phyloP scores from a whole-genome alignment of 2,329 filamentous ascomycete genomes.

The Cladosporium oxysporum region DNA sequence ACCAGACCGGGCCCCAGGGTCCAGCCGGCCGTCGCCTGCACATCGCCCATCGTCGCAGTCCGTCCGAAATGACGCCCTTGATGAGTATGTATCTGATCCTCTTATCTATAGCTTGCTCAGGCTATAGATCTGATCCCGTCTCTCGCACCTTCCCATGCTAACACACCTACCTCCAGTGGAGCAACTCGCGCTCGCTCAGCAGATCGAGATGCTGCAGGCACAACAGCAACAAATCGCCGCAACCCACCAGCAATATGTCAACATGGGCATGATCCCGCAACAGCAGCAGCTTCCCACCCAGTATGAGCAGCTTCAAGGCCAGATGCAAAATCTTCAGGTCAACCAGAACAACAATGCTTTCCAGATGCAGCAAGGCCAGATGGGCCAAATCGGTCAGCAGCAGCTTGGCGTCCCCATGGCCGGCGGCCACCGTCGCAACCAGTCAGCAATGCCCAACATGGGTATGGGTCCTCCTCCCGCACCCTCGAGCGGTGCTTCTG shows the following conservation, averaged over 20 bases:
- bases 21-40: conserved; percentile 77
- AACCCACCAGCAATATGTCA: conserved; percentile 95
- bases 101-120: neutral
- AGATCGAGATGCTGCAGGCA: conserved; percentile 95
- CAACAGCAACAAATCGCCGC: conserved; percentile 97
- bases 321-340: conserved; percentile 75
- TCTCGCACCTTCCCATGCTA: conserved; percentile 28
- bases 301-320: conserved; percentile 77
- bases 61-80: conserved; percentile 92
- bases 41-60: conserved; percentile 95
- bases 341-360: conserved; percentile 67
- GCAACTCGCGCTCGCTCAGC: conserved; percentile 95
- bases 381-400: conserved; percentile 56
- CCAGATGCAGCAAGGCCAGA: conserved; percentile 74
- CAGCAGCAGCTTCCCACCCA: conserved; percentile 75
- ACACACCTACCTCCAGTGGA: conserved; percentile 67
- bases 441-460: conserved; percentile 93
- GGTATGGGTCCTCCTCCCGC: conserved; percentile 76
- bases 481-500: conserved; percentile 83
- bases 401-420: conserved; percentile 71
- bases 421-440: conserved; percentile 85
- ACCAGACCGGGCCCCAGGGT: conserved; percentile 16
- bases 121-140: neutral
- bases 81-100: conserved; percentile 74
- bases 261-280: conserved; percentile 90